Evolutionary conservation across 2,329 filamentous ascomycete species (phyloP), one percentile per base, ranked within the genome.

Genomic region (Cadophora malorum): DNA sequence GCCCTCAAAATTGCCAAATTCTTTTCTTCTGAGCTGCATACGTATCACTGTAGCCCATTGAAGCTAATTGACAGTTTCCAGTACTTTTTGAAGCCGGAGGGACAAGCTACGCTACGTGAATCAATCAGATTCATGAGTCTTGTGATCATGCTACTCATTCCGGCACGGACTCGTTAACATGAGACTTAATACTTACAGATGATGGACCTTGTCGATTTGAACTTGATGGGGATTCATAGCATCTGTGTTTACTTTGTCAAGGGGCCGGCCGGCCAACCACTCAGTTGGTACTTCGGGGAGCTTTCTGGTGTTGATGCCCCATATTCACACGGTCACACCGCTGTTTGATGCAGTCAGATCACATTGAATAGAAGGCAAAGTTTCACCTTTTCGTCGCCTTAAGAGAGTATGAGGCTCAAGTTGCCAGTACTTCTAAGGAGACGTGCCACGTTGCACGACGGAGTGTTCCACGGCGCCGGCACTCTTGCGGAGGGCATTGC

Each of bases 381-480:
- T 4, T 38, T 55, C 14, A n/a, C 4, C 25, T 19, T 7, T 19
- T 53, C 5, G 2, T 31, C 4, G 12, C 25, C 8, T 38, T 14
- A 25, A 55, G 14, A 8, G 4, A n/a, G 1, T 14, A 12, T 33
- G 52, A 55, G 52, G 52, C 52, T 55, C 52, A 53, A 53, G 12
- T 19, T 53, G 23, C 14, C 14, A 31, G 14, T 14, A 12, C 16
- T 5, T 28, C 4, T 23, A 31, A 16, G 4, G 14, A 10, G 7
- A 16, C 23, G 50, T 53, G 50, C 50, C 50, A 53, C 50, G 50
- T 53, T 28, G 23, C 50, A 53, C 23, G 50, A 23, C 50, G 4
- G 10, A 53, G 23, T 7, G 10, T 53, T 28, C 23, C 23, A 52
- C n/a, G 23, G 10, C 21, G 7, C 14, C 9, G 23, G 50, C 25